phyloP scores from a whole-genome alignment of 2,329 filamentous ascomycete species.

The Celoporthe dispersa region DNA sequence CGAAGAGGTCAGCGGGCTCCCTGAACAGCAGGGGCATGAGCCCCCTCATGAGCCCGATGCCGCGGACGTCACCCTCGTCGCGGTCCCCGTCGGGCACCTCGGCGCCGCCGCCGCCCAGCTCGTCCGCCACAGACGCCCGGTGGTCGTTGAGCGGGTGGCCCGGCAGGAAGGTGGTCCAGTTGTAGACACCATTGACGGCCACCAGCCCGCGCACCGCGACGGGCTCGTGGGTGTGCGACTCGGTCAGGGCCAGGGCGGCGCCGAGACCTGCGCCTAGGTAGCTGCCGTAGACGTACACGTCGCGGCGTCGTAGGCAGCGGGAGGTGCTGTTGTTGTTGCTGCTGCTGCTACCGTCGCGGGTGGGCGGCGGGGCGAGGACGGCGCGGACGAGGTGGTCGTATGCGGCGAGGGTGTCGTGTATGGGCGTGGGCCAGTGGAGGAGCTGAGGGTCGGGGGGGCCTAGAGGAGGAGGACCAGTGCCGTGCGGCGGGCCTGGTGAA shows the following conservation, averaged over 20 bases:
- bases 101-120: slow-evolving; percentile 8
- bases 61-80: slow-evolving; percentile 34
- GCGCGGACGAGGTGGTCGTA: slow-evolving; percentile 57
- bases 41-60: slow-evolving; percentile 42
- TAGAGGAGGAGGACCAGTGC: background rate
- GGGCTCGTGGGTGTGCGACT: slow-evolving; percentile 48
- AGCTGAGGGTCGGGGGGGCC: slow-evolving; percentile 25
- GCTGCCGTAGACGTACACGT: slow-evolving; percentile 58
- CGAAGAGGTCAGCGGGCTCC: slow-evolving; percentile 56
- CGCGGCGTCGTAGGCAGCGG: slow-evolving; percentile 39
- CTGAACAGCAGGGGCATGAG: slow-evolving; percentile 51
- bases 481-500: background rate
- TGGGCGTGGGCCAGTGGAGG: slow-evolving; percentile 57
- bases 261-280: slow-evolving; percentile 63
- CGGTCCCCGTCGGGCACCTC: slow-evolving; percentile 35
- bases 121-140: slow-evolving; percentile 31
- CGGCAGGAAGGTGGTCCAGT: slow-evolving; percentile 66
- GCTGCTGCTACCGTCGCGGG: slow-evolving; percentile 5
- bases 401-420: slow-evolving; percentile 60
- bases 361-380: slow-evolving; percentile 46
- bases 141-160: slow-evolving; percentile 51
- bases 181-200: slow-evolving; percentile 64
- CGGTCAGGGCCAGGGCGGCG: slow-evolving; percentile 60
- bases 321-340: slow-evolving; percentile 17
- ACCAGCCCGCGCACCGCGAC: slow-evolving; percentile 58